Evolutionary conservation across 2,329 filamentous ascomycete species (phyloP), one percentile per base, ranked within the genome.

Genomic region (Venturia oleaginea): DNA sequence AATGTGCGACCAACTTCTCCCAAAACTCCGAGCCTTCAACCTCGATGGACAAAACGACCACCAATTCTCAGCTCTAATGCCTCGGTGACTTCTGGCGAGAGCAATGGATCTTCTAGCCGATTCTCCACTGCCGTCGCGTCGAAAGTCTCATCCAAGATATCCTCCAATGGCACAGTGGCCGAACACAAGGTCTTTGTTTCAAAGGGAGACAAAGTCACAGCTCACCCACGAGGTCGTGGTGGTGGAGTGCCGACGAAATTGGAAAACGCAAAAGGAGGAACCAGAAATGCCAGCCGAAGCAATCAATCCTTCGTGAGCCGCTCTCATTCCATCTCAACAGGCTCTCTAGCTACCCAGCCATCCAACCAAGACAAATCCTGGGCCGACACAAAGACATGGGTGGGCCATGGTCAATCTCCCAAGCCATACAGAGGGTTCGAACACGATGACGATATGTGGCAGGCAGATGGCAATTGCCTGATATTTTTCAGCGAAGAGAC

Each of bases 401-500:
- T 72, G 24, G 73, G 73, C 6, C 68, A 67, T 24, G 71, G 71
- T 42, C 67, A 72, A 15, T 69, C 68, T 4, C 67, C 72, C 62
- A 70, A 69, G 11, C 72, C 71, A 4, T 77, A 76, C 64, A 69
- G 68, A 46, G 75, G 75, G 1, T 76, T 76, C 57, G 71, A 74
- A 11, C 71, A 71, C 46, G 75, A 77, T 61, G 70, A 74, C 43
- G 72, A 76, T 32, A 73, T 77, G 74, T 72, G 76, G 60, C 65
- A 69, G 62, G 32, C 66, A 48, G 67, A 66, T 13, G 75, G 75
- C 7, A 73, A 72, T 54, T 76, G 66, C 42, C 48, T 67, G 15
- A 76, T 19, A 19, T 76, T 73, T 65, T 76, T 77, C 66, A 75
- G 71, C 61, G 75, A 77, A 65, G 74, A 77, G 65, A 74, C 76